A percentile compares a stretch with the other conserved stretches of the same genome.
Evolutionary conservation across 202 grass and related monocot species (phyloP).

Genomic region (Bolboschoenoplectus hybrid): DNA sequence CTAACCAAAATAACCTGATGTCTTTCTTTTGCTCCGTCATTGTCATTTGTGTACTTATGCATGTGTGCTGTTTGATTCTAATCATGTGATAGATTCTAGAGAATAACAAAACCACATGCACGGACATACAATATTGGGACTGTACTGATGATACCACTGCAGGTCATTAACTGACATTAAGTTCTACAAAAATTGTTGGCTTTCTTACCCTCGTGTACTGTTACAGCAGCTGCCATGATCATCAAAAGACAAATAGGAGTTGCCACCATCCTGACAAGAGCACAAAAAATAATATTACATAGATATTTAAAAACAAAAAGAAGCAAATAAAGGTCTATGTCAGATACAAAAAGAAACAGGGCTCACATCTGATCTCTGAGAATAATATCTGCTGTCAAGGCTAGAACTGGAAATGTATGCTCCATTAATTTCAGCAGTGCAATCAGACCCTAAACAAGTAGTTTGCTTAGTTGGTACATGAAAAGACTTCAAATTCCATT

Average conservation of each 20-base stretch:
- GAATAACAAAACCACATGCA: background rate
- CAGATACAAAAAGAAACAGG: slow-evolving; percentile 28
- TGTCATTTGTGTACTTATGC: background rate
- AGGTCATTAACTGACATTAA: background rate
- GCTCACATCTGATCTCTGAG: slow-evolving; percentile 91
- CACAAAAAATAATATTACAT: background rate
- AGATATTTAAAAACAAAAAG: background rate
- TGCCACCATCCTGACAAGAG: slow-evolving; percentile 62
- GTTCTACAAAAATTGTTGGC: background rate
- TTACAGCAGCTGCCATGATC: slow-evolving; percentile 54
- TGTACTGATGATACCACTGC: background rate
- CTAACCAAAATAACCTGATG: background rate
- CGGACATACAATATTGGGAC: background rate
- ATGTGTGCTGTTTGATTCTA: background rate
- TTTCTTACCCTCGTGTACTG: slow-evolving; percentile 37
- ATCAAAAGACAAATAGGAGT: slow-evolving; percentile 71
- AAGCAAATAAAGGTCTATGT: background rate
- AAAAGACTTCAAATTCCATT: slow-evolving; percentile 19
- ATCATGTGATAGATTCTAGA: background rate
- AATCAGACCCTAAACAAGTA: slow-evolving; percentile 54
- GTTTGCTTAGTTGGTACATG: slow-evolving; percentile 23
- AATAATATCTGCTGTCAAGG: slow-evolving; percentile 48
- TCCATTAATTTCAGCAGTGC: slow-evolving; percentile 54
- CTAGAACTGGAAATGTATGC: slow-evolving; percentile 61
- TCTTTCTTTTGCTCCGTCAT: background rate